These are phyloP conservation scores for Ascochyta koolunga DNA, from an alignment of 2,329 filamentous ascomycete genomes.

Conservation along the genomic window DNA sequence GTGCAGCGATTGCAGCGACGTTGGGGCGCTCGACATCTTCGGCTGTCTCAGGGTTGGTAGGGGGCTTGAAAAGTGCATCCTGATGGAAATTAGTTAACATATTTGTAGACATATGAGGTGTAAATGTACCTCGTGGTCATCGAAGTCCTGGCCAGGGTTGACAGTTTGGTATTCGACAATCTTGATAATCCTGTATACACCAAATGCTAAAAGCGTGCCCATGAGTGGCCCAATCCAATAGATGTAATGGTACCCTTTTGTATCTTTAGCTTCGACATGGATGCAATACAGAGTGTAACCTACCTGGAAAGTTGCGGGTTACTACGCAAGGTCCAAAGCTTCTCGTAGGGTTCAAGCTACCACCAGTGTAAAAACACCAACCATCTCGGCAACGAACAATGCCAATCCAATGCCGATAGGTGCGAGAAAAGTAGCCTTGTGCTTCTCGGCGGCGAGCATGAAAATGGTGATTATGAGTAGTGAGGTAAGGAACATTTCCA, in stretches of 20 bases:
- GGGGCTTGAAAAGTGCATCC: conserved; percentile 40
- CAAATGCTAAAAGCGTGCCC: conserved; percentile 46
- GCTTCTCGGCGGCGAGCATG: conserved; percentile 76
- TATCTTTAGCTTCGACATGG: too few species aligned
- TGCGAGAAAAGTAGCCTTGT: conserved; percentile 72
- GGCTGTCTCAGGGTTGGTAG: conserved; percentile 29
- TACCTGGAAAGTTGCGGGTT: conserved; percentile 40
- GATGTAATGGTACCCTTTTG: conserved; percentile 48
- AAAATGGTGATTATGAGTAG: conserved; percentile 51
- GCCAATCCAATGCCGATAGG: conserved; percentile 74
- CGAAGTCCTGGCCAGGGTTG: conserved; percentile 50
- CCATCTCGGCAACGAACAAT: conserved; percentile 67
- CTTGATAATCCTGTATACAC: conserved; percentile 50
- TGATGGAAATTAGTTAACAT: conserved; percentile 1
- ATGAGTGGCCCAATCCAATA: conserved; percentile 50
- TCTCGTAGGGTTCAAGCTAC: conserved; percentile 50
- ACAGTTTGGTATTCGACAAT: conserved; percentile 51
- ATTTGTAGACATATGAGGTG: not conserved
- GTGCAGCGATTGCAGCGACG: conserved; percentile 34
- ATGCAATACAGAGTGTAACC: too few species aligned
- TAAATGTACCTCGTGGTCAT: conserved; percentile 41
- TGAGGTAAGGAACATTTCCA: conserved; percentile 50
- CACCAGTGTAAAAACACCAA: conserved; percentile 55
- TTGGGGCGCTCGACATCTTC: conserved; percentile 41
- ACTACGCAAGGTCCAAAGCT: conserved; percentile 51